Evolutionary conservation across 352 stramenopile species (phyloP).

Genomic region (Globisporangium paddicum): DNA sequence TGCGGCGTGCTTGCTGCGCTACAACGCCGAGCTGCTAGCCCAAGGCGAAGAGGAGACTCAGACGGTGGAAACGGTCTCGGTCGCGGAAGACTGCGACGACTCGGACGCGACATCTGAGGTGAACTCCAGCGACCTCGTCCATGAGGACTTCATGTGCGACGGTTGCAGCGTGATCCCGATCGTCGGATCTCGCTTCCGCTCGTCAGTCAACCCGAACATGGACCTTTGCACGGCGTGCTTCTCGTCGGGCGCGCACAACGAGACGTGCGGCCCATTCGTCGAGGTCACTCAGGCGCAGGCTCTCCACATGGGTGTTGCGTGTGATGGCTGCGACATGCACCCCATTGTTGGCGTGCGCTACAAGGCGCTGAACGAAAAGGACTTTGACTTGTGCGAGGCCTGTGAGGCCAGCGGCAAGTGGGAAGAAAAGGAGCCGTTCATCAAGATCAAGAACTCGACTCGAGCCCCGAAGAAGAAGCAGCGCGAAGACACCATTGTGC

Average conservation of each 20-base stretch:
- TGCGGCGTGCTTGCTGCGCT: conserved; percentile 24
- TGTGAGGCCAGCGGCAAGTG: conserved; percentile 63
- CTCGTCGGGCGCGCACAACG: conserved; percentile 7
- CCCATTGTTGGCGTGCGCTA: conserved; percentile 65
- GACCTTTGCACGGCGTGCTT: conserved; percentile 34
- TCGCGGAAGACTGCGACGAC: conserved; percentile 11
- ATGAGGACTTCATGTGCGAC: conserved; percentile 32
- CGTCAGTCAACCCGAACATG: conserved; percentile 20
- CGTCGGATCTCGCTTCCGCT: conserved; percentile 30
- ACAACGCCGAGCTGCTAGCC: conserved; percentile 28
- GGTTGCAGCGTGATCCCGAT: conserved; percentile 30
- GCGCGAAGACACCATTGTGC: conserved; percentile 23
- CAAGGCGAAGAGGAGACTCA: conserved; percentile 20
- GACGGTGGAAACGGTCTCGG: conserved; percentile 18
- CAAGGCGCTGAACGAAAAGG: conserved; percentile 62
- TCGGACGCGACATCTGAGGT: neutral
- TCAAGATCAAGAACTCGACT: conserved; percentile 76
- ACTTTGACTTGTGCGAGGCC: conserved; percentile 78
- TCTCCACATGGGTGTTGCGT: conserved; percentile 37
- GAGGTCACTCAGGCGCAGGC: conserved; percentile 9
- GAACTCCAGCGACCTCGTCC: conserved; percentile 14
- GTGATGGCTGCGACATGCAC: conserved; percentile 50
- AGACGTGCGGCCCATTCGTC: conserved; percentile 6
- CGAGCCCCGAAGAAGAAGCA: conserved; percentile 36
- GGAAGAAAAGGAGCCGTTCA: conserved; percentile 47